Base-by-base conservation (phyloP, 306 rosid genomes). In the Corylus americana region DNA sequence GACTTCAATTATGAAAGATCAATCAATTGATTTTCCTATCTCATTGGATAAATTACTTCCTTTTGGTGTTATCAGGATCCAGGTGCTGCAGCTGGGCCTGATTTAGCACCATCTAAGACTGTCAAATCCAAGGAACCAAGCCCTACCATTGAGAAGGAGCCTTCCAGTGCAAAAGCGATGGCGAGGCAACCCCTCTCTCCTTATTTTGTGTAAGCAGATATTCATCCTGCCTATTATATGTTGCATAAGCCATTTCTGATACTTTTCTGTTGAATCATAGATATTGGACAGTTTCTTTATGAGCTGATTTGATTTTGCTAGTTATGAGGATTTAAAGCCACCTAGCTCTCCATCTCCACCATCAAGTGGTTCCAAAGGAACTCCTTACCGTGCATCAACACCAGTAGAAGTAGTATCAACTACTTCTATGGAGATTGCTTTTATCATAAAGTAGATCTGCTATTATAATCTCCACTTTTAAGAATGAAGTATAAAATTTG, bases 241-340 rank as follows among this genome's bases (percentile, higher is more conserved):
- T n/a, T 69, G 92, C 63, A 91, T 92, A 87, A 84, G 92, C 74
- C 58, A 4, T 75, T 67, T 47, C 63, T 68, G 47, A 76, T n/a
- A 6, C 8, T 18, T 78, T 53, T 53, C 35, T 55, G 44, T 62
- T 49, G 29, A 59, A 69, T 27, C 27, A 47, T 70, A 72, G 45
- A 13, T 70, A 17, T 62, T 73, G 29, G 29, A 47, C 53, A 47
- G 27, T 48, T 59, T 42, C 39, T 45, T 3, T 61, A 63, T 39
- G 47, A 80, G 27, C 59, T 76, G 76, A 67, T 66, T 55, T 83
- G 53, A 20, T 71, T 72, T 76, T 73, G 71, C 12, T 78, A 85
- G 93, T 62, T 87, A 89, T 42, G 93, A 84, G 74, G 88, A 89
- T 81, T 78, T 91, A 81, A 91, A 88, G 74, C 93, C 93, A 66